Percentiles rank a stretch among this genome's conserved stretches.
These are phyloP conservation scores for Thecamonas trahens DNA, from an alignment of 78 protist species.

Conservation along the genomic window DNA sequence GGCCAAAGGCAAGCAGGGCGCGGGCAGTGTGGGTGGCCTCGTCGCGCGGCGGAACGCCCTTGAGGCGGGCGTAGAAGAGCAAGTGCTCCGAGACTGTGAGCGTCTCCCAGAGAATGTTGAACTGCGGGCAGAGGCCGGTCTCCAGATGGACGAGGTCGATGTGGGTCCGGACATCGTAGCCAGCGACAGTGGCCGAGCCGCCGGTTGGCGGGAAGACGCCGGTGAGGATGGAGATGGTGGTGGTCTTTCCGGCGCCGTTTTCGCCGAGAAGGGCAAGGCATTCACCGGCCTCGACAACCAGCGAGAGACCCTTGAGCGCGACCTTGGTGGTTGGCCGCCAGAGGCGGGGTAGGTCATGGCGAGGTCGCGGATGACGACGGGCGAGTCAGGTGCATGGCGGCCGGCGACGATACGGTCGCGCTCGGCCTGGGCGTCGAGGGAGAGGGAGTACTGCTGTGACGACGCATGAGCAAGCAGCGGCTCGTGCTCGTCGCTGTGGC, in stretches of 20 bases:
- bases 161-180: constrained; percentile 27
- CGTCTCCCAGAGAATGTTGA: constrained; percentile 68
- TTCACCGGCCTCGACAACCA: constrained; percentile 40
- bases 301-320: constrained; percentile 23
- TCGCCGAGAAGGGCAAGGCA: constrained; percentile 66
- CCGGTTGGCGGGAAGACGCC: constrained; percentile 37
- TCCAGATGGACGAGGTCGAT: constrained; percentile 23
- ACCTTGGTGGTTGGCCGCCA: constrained; percentile 11
- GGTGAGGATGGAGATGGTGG: constrained; percentile 46
- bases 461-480: too few species aligned
- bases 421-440: too few species aligned
- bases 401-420: not conserved
- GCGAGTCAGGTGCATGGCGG: not conserved
- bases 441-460: too few species aligned
- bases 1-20: constrained; percentile 10
- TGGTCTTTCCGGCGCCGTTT: constrained; percentile 79
- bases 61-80: constrained; percentile 56
- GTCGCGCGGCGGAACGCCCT: constrained; percentile 19
- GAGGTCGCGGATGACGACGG: constrained; percentile 3
- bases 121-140: constrained; percentile 87
- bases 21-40: constrained; percentile 13
- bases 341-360: not conserved
- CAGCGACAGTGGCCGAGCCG: constrained; percentile 51
- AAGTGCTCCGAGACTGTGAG: constrained; percentile 63
- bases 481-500: too few species aligned